Evolutionary conservation across 257 asterid species (phyloP).

Genomic region (Penstemon barbatus): DNA sequence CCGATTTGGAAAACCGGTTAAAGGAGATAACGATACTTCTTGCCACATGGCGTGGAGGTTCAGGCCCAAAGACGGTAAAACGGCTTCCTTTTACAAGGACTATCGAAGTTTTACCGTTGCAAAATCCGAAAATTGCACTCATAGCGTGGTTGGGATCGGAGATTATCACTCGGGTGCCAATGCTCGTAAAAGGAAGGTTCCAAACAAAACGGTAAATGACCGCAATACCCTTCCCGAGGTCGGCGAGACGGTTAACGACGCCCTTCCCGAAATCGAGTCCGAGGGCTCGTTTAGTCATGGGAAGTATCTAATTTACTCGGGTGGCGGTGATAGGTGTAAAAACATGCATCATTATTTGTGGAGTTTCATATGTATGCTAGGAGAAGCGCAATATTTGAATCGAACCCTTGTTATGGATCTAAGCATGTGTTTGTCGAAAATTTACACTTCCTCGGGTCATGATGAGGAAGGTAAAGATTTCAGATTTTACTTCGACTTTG

Average conservation of each 20-base stretch:
- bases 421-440: conserved; percentile 70
- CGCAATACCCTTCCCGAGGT: conserved; percentile 66
- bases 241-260: conserved; percentile 80
- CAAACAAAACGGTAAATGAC: conserved; percentile 36
- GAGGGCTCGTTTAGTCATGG: conserved; percentile 67
- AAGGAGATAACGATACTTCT: conserved; percentile 52
- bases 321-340: conserved; percentile 96
- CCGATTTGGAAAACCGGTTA: conserved; percentile 86
- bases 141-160: conserved; percentile 68
- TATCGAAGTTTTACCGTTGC: conserved; percentile 64
- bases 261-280: conserved; percentile 73
- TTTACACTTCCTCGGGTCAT: conserved; percentile 78
- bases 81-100: conserved; percentile 81
- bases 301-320: conserved; percentile 73
- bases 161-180: conserved; percentile 92
- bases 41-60: conserved; percentile 99
- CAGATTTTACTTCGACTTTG: conserved; percentile 86
- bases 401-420: conserved; percentile 85
- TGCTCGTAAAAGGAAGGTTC: conserved; percentile 75
- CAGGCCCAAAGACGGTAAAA: conserved; percentile 92
- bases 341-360: conserved; percentile 90
- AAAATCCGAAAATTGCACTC: conserved; percentile 69
- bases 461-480: conserved; percentile 93
- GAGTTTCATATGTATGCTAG: conserved; percentile 94
- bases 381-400: conserved; percentile 90